These are phyloP conservation scores for Metschnikowia lochheadii DNA, from an alignment of 805 yeast genomes.

Conservation along the genomic window DNA sequence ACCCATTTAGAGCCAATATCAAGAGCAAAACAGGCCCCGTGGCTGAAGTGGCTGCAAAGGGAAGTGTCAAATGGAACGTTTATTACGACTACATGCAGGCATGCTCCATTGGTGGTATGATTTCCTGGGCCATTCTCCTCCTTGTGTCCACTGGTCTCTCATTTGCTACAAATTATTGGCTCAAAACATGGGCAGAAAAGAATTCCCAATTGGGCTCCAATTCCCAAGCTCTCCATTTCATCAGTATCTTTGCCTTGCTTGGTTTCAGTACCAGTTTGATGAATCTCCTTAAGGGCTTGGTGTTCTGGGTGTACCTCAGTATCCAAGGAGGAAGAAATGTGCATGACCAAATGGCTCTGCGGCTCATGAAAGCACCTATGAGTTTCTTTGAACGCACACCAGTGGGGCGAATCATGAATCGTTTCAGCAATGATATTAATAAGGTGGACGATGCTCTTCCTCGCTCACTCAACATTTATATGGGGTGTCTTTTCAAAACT, in stretches of 20 bases:
- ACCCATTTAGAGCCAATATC: constrained; percentile 28
- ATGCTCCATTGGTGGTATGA: constrained; percentile 50
- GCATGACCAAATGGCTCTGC: constrained; percentile 53
- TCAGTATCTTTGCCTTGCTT: constrained; percentile 51
- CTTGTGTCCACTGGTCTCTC: constrained; percentile 28
- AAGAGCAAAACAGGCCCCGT: constrained; percentile 13
- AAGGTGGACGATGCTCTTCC: constrained; percentile 56
- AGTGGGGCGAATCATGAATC: constrained; percentile 58
- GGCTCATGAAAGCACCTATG: constrained; percentile 60
- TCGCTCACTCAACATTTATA: constrained; percentile 46
- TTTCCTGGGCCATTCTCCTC: constrained; percentile 31
- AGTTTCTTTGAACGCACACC: constrained; percentile 68
- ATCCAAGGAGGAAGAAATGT: constrained; percentile 52
- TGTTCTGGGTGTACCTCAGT: constrained; percentile 51
- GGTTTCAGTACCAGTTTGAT: constrained; percentile 52
- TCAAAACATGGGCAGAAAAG: constrained; percentile 65
- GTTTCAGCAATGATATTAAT: constrained; percentile 61
- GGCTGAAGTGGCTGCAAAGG: constrained; percentile 46
- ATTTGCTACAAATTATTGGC: constrained; percentile 54
- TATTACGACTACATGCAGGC: constrained; percentile 56
- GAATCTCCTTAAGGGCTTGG: constrained; percentile 42
- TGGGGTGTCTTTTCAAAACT: constrained; percentile 42
- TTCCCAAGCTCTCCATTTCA: constrained; percentile 41
- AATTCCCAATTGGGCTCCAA: constrained; percentile 42
- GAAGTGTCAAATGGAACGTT: constrained; percentile 52